These are phyloP conservation scores for Paecilomyces fulvus DNA, from an alignment of 2,329 filamentous ascomycete species.

Conservation along the genomic window DNA sequence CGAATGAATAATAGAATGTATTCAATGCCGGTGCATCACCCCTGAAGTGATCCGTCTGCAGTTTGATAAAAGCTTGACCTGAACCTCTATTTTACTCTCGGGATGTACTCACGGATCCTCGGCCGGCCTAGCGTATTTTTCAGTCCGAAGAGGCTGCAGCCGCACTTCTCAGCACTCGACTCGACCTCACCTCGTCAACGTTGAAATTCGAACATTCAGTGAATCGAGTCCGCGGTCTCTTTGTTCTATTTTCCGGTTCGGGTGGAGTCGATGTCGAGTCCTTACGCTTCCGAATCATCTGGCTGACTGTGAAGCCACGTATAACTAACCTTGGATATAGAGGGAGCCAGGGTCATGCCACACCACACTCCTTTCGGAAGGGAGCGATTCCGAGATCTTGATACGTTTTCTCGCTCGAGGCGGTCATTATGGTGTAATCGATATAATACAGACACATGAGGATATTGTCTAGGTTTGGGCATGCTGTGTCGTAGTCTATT, in stretches of 20 bases:
- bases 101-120: slow-evolving; percentile 5
- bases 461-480: neutral
- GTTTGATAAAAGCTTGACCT: slow-evolving; percentile 1
- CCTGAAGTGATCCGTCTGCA: neutral
- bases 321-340: neutral
- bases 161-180: slow-evolving; percentile 1
- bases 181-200: neutral
- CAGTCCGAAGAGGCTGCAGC: slow-evolving; percentile 19
- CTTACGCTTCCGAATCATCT: neutral
- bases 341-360: neutral
- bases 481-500: neutral
- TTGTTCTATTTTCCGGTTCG: neutral
- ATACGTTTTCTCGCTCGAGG: neutral
- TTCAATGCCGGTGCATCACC: neutral
- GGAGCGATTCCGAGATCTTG: neutral
- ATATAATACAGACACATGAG: neutral
- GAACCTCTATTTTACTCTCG: slow-evolving; percentile 12
- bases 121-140: slow-evolving; percentile 22
- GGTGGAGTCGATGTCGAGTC: neutral
- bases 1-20: neutral
- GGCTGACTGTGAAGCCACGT: neutral
- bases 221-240: neutral
- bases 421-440: neutral
- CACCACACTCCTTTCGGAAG: neutral
- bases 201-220: neutral